phyloP scores from a whole-genome alignment of 371 early-diverging fungal species.

The Mucor velutinosus region DNA sequence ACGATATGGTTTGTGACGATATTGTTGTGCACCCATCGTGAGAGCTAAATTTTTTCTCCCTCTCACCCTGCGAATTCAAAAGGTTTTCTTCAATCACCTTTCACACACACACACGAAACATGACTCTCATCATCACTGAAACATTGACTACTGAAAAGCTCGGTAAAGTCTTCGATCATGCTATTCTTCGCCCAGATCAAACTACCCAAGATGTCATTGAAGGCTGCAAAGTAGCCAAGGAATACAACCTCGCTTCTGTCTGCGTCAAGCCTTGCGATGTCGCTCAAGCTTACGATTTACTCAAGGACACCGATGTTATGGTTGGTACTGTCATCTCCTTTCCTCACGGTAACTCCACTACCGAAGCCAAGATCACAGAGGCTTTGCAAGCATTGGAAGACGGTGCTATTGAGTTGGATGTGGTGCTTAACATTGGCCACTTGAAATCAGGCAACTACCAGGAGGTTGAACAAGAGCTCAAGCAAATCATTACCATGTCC shows the following conservation, averaged over 20 bases:
- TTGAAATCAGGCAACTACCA: constrained; percentile 53
- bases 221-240: constrained; percentile 57
- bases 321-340: constrained; percentile 71
- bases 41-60: constrained; percentile 1
- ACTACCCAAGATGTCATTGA: constrained; percentile 57
- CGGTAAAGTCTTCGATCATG: constrained; percentile 68
- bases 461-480: constrained; percentile 56
- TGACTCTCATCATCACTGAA: constrained; percentile 47
- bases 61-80: neutral
- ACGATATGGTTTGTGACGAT: neutral
- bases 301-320: constrained; percentile 51
- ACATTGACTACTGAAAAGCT: constrained; percentile 55
- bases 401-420: constrained; percentile 67
- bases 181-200: constrained; percentile 64
- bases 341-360: constrained; percentile 66
- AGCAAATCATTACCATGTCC: constrained; percentile 40
- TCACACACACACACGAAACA: neutral
- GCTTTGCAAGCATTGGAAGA: constrained; percentile 58
- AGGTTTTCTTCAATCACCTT: neutral
- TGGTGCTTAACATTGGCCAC: constrained; percentile 66
- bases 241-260: constrained; percentile 61
- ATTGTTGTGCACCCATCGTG: constrained; percentile 2
- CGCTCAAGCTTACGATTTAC: constrained; percentile 46
- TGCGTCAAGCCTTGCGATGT: constrained; percentile 74
- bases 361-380: constrained; percentile 61